A percentile compares a stretch with the other conserved stretches of the same genome.
These are phyloP conservation scores for Flammula alnicola DNA, from an alignment of 1,284 basidiomycete species.

Conservation along the genomic window DNA sequence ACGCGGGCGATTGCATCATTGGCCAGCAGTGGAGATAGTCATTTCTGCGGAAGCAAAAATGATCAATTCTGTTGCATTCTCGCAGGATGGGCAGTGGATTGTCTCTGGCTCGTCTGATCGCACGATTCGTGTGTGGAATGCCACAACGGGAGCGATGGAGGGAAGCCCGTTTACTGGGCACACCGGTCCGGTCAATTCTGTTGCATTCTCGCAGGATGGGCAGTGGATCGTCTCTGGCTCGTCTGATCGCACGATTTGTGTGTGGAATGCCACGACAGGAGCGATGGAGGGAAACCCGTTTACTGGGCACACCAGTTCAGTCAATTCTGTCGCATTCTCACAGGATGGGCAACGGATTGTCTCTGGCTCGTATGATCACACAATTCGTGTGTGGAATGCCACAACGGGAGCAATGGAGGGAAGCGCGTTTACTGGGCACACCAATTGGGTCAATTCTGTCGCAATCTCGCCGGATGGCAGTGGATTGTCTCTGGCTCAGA, in stretches of 20 bases:
- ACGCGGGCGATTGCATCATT: no score
- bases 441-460: neutral
- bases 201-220: constrained; percentile 24
- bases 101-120: constrained; percentile 25
- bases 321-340: constrained; percentile 4
- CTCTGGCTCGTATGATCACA: constrained; percentile 8
- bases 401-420: neutral
- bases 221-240: constrained; percentile 20
- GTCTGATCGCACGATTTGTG: neutral
- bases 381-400: constrained; percentile 6
- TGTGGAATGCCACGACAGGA: constrained; percentile 2
- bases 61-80: constrained; percentile 32
- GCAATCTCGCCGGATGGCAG: constrained; percentile 1
- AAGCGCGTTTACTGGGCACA: neutral
- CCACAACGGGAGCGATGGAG: constrained; percentile 20
- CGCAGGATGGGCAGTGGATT: no score
- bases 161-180: constrained; percentile 18
- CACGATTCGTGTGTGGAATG: constrained; percentile 28
- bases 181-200: constrained; percentile 9
- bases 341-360: constrained; percentile 6
- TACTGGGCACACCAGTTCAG: neutral
- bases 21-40: no score
- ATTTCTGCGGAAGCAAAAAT: no score
- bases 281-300: neutral
- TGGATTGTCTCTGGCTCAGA: constrained; percentile 5